Base-by-base conservation (phyloP, 2,329 filamentous ascomycete species). In the Botrytis cinerea region DNA sequence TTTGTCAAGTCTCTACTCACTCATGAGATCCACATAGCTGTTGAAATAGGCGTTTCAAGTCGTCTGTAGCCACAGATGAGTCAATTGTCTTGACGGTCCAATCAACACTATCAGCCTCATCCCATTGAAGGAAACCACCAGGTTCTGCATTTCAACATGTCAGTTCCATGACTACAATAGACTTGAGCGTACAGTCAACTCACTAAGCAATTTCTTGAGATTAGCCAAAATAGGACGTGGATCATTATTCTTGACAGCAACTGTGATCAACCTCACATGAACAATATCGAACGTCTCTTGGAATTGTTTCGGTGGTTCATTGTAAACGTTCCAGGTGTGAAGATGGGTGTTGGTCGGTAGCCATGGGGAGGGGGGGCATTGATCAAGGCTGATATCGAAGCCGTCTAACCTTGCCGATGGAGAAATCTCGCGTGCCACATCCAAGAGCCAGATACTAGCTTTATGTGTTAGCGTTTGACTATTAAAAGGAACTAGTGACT, bases 401-500 rank as follows among this genome's bases (percentile, higher is more conserved):
- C 51, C 51, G 51, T 57, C 51, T 57, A 57, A n/a, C 18, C 51
- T 57, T 57, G 51, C 51, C 51, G 51, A 28, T 0, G 51, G 14
- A 57, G n/a, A 8, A 18, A 57, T 14, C 28, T 57, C 51, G n/a
- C 51, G 51, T 57, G 51, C 51, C n/a, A 57, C 51, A 57, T 57
- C 51, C 7, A 57, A 57, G 12, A 57, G 51, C 51, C 51, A 57
- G 3, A 57, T 57, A 1, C 51, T 57, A 57, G 7, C 0, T 4
- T 32, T 4, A 18, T 1, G 28, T 28, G 18, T 57, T 2, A 57
- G n/a, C 16, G 14, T 18, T 57, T 57, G n/a, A 8, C 6, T 18
- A 18, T n/a, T 14, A 57, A 28, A 0, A 0, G 0, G 16, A 57
- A n/a, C 0, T 4, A 32, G n/a, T 32, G 14, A 1, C n/a, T 57